Conservation (phyloP, 768 basidiomycete genomes). For the Lentinula aciculospora region DNA sequence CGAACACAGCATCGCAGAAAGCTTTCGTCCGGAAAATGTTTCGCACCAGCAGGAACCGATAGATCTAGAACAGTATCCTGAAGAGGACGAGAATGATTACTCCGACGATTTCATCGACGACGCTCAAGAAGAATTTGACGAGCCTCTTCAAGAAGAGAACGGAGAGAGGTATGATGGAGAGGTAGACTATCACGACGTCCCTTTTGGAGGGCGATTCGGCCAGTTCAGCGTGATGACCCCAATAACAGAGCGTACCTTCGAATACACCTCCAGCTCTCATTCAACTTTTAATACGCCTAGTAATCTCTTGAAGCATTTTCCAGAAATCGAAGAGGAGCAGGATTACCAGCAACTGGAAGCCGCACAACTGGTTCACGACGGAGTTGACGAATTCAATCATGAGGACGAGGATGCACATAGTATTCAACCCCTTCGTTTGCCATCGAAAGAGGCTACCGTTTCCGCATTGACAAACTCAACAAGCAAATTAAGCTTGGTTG, state of each 20-base stretch:
- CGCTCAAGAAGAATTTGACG: slow-evolving; percentile 27
- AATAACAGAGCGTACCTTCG: slow-evolving; percentile 91
- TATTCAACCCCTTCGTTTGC: slow-evolving; percentile 24
- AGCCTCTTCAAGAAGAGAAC: slow-evolving; percentile 17
- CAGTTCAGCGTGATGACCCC: slow-evolving; percentile 94
- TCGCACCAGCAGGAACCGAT: slow-evolving; percentile 23
- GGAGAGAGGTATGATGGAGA: slow-evolving; percentile 20
- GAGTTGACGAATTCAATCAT: slow-evolving; percentile 24
- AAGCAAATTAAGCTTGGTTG: slow-evolving; percentile 58
- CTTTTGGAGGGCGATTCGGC: slow-evolving; percentile 73
- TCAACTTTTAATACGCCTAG: slow-evolving; percentile 33
- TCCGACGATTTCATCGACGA: slow-evolving; percentile 15
- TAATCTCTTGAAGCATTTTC: slow-evolving; percentile 16
- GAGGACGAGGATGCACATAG: slow-evolving; percentile 21
- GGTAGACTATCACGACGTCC: slow-evolving; percentile 38
- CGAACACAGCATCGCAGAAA: slow-evolving; percentile 14
- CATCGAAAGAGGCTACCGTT: slow-evolving; percentile 19
- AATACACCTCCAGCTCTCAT: slow-evolving; percentile 68
- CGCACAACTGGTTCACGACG: slow-evolving; percentile 28
- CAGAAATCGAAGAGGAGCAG: slow-evolving; percentile 19
- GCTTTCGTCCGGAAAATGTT: slow-evolving; percentile 21
- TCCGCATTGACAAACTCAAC: slow-evolving; percentile 50
- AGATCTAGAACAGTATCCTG: slow-evolving; percentile 24
- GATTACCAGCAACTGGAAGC: slow-evolving; percentile 11
- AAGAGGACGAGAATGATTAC: slow-evolving; percentile 20